Percentiles rank a stretch among this genome's conserved stretches.
These are phyloP conservation scores for Yamadazyma philogaea DNA, from an alignment of 805 yeast genomes.

Conservation along the genomic window DNA sequence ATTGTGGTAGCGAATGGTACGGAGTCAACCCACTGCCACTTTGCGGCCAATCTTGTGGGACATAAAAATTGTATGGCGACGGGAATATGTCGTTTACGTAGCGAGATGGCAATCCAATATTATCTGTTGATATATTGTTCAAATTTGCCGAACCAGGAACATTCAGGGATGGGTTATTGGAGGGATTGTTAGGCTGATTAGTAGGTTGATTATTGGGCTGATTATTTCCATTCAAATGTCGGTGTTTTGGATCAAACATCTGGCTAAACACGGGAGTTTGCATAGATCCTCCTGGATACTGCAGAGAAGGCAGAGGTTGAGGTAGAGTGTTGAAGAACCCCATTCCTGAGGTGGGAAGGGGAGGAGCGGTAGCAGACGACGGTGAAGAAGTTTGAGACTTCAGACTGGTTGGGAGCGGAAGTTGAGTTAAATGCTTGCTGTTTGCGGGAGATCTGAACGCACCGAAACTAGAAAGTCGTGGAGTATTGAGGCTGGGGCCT, in stretches of 20 bases:
- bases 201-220: neutral
- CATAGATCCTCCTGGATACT: slow-evolving; percentile 22
- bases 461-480: slow-evolving; percentile 20
- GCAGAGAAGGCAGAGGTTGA: slow-evolving; percentile 20
- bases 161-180: no score
- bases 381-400: slow-evolving; percentile 43
- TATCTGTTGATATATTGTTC: neutral
- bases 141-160: slow-evolving; percentile 7
- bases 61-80: slow-evolving; percentile 75
- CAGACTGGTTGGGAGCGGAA: slow-evolving; percentile 33
- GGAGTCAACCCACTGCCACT: slow-evolving; percentile 38
- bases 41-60: slow-evolving; percentile 46
- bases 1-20: slow-evolving; percentile 32
- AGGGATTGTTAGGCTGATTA: neutral
- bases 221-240: slow-evolving; percentile 3
- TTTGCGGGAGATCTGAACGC: slow-evolving; percentile 30
- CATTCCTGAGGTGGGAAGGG: slow-evolving; percentile 25
- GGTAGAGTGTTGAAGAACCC: slow-evolving; percentile 27
- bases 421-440: slow-evolving; percentile 27
- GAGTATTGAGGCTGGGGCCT: slow-evolving; percentile 17
- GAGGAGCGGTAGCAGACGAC: slow-evolving; percentile 37
- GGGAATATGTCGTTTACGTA: slow-evolving; percentile 73
- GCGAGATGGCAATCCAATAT: slow-evolving; percentile 57
- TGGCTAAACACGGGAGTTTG: slow-evolving; percentile 37
- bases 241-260: slow-evolving; percentile 18